phyloP scores from a whole-genome alignment of 1,139 yeast genomes.

The Candida dubliniensis region DNA sequence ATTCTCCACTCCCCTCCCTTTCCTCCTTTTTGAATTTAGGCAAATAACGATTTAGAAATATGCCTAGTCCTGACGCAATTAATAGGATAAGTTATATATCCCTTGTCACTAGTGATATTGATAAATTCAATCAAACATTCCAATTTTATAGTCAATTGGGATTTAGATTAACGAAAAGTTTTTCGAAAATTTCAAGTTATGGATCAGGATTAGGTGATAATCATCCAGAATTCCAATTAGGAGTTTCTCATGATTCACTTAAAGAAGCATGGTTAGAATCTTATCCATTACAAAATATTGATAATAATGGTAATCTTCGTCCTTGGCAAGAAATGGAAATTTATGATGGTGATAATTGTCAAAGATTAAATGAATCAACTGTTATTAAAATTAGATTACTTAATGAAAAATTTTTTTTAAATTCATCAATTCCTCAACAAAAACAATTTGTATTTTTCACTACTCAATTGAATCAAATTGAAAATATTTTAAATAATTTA shows the following conservation, averaged over 20 bases:
- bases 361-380: constrained; percentile 29
- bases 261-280: constrained; percentile 72
- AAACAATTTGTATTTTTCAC: constrained; percentile 53
- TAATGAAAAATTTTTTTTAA: constrained; percentile 26
- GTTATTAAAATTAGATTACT: constrained; percentile 60
- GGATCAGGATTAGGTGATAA: constrained; percentile 34
- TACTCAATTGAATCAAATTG: constrained; percentile 42
- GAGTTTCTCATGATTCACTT: constrained; percentile 63
- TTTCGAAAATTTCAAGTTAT: constrained; percentile 47
- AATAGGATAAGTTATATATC: constrained; percentile 49
- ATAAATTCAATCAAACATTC: constrained; percentile 46
- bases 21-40: too few relatives aligned
- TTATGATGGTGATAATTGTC: constrained; percentile 51
- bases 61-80: constrained; percentile 14
- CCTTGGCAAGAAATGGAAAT: constrained; percentile 61
- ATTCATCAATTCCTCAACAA: constrained; percentile 25
- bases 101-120: constrained; percentile 53
- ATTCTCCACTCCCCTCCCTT: too few relatives aligned
- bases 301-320: constrained; percentile 44
- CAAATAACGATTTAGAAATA: neutral
- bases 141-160: constrained; percentile 59
- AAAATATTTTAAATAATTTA: constrained; percentile 30
- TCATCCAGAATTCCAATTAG: constrained; percentile 38
- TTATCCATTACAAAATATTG: constrained; percentile 57
- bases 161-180: constrained; percentile 56